phyloP scores from a whole-genome alignment of 352 stramenopile genomes.

The Ophiocytium majus region DNA sequence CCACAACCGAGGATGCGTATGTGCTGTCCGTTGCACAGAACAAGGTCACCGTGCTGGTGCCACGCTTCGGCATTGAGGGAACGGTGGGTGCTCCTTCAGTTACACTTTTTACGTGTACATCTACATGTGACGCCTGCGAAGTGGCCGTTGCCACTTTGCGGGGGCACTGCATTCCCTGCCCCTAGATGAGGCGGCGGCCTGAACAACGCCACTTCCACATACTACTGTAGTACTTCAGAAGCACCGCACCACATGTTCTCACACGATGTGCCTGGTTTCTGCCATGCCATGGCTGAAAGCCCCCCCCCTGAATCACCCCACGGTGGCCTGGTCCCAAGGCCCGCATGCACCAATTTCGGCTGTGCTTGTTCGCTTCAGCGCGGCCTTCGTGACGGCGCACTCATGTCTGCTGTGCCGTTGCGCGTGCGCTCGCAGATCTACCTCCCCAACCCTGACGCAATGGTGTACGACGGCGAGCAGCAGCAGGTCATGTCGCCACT shows the following conservation, averaged over 20 bases:
- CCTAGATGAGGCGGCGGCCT: no score
- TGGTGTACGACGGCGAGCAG: neutral
- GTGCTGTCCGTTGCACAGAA: conserved; percentile 90
- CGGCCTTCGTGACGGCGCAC: neutral
- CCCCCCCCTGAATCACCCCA: no score
- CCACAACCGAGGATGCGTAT: conserved; percentile 71
- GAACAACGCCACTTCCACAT: no score
- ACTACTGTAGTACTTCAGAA: neutral
- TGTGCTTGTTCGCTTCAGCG: neutral
- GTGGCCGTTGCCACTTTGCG: conserved; percentile 93
- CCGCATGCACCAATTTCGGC: neutral
- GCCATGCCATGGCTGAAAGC: no score
- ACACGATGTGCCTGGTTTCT: neutral
- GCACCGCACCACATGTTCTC: neutral
- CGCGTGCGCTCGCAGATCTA: neutral
- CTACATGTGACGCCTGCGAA: conserved; percentile 83
- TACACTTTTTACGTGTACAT: conserved; percentile 57
- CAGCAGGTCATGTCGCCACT: neutral
- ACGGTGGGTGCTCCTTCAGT: conserved; percentile 29
- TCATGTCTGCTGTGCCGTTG: neutral
- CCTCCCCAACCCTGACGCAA: neutral
- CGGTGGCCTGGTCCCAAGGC: no score
- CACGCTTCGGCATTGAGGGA: conserved; percentile 97
- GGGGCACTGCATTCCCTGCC: no score
- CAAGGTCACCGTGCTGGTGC: conserved; percentile 87